Evolutionary conservation across 2,329 filamentous ascomycete species (phyloP), one percentile per base, ranked within the genome.

Genomic region (Simplicillium aogashimaense): DNA sequence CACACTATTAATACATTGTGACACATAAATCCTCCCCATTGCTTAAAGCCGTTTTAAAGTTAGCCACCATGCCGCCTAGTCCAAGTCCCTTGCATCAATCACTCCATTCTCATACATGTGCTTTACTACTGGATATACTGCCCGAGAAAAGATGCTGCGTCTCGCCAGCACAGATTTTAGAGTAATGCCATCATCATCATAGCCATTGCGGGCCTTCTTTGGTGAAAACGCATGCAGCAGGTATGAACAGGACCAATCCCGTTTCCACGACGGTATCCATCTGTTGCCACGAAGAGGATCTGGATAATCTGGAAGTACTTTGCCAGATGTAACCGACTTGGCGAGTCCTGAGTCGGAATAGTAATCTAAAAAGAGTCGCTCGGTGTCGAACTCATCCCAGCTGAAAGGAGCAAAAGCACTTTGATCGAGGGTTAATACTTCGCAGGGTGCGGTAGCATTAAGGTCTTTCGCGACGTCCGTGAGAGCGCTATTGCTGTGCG

Each of bases 401-500:
- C 45, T 38, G 3, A 42, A 36, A 3, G 48, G 49, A 13, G 46
- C 42, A 15, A 51, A 49, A 7, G 49, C 49, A 28, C 45, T 28
- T 12, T 40, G 42, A 35, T 50, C 48, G 41, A 51, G 33, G 35
- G 49, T 48, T 14, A 51, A 44, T 34, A 49, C 40, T 41, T 51
- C 48, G 15, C 40, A 31, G 7, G 45, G 29, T 8, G 42, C 38
- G 13, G 34, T 16, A 15, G 35, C 38, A 25, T 25, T 25, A 7
- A 87, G 63, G 43, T 65, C 64, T 48, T 81, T 81, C 12, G 62
- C 43, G 7, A 51, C 17, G 17, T 15, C 15, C 7, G 48, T 53
- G 3, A 54, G 39, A 3, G 45, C 41, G 4, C 28, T 31, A 41
- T 53, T 48, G 39, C 47, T 48, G 35, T 52, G 50, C 6, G 46